phyloP scores from a whole-genome alignment of 805 yeast species.

The Crinitomyces ghanaensis region DNA sequence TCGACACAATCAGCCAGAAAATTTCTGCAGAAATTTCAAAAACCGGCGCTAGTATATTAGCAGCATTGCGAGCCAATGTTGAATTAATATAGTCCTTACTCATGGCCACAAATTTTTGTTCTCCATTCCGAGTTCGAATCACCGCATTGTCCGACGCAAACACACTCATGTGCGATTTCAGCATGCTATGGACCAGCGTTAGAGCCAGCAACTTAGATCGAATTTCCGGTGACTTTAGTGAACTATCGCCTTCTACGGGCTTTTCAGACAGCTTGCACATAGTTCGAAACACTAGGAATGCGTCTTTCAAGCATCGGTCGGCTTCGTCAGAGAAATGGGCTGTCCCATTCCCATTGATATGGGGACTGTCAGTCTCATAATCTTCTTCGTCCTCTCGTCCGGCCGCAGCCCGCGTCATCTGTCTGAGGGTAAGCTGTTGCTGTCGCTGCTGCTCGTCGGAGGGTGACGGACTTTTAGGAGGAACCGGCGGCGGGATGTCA shows the following conservation, averaged over 20 bases:
- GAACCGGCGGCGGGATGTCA: too few relatives aligned
- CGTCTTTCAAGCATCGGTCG: constrained; percentile 74
- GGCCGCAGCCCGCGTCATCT: too few relatives aligned
- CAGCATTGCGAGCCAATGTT: constrained; percentile 80
- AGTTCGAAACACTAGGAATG: constrained; percentile 84
- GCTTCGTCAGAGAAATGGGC: constrained; percentile 40
- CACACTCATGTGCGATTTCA: constrained; percentile 74
- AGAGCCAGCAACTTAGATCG: constrained; percentile 83
- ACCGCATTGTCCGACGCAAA: constrained; percentile 39
- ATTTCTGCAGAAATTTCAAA: constrained; percentile 87
- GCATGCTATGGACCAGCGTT: constrained; percentile 75
- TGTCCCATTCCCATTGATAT: too few relatives aligned
- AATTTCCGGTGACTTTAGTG: constrained; percentile 75
- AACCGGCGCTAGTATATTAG: constrained; percentile 82
- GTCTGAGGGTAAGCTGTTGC: neutral
- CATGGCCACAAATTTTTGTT: constrained; percentile 59
- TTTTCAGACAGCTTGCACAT: constrained; percentile 90
- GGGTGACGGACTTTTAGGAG: too few relatives aligned
- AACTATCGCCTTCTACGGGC: constrained; percentile 51
- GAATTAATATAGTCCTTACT: constrained; percentile 75
- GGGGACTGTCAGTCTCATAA: constrained; percentile 20
- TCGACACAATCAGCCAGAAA: constrained; percentile 78
- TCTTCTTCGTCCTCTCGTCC: constrained; percentile 19
- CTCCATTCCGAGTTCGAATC: constrained; percentile 23
- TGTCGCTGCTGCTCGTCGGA: too few relatives aligned